Base-by-base conservation (phyloP, 805 yeast genomes). In the Saccharomycopsis sp. region DNA sequence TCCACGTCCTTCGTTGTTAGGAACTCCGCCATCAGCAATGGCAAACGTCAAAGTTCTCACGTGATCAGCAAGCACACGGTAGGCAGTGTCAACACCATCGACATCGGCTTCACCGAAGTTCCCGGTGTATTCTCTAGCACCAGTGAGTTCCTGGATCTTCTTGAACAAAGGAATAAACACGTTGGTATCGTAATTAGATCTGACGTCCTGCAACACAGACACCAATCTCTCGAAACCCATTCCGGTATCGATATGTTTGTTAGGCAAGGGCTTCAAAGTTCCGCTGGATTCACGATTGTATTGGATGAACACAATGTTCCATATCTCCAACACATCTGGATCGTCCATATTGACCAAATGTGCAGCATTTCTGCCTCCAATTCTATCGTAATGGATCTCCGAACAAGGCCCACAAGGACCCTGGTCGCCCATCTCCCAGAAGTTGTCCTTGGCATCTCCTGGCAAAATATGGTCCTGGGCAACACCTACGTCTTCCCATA, bases 391-490 rank as follows among this genome's bases (percentile, higher is more conserved):
- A 74, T 94, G 99, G 66, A 94, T 82, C 75, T 94, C 99, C 23
- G 96, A 87, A 76, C 99, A 96, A 56, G 99, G 99, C 63, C 99
- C 99, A 78, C 99, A 94, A 54, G 99, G 99, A 65, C 99, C 99
- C 78, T 93, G 98, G 70, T 96, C 99, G 68, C 99, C 99, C 99
- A 94, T 94, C 78, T 94, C 99, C 99, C 99, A 94, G 75, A 94
- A 94, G 76, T 94, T 94, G 72, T 94, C 99, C 69, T 84, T 78
- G 56, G 85, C 88, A 65, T 85, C 77, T 59, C 99, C 99, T 20
- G 97, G 96, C 65, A 94, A 77, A 66, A 94, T 93, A 71, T 91
- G 98, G 70, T 86, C 92, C 65, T 89, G 97, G 38, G 85, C 80
- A 58, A 93, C 96, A 66, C 99, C 99, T 49, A 87, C 87, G 44